Percentiles rank a stretch among this genome's conserved stretches.
Conservation (phyloP, 73 alveolate genomes). For the Symbiodinium natans region DNA sequence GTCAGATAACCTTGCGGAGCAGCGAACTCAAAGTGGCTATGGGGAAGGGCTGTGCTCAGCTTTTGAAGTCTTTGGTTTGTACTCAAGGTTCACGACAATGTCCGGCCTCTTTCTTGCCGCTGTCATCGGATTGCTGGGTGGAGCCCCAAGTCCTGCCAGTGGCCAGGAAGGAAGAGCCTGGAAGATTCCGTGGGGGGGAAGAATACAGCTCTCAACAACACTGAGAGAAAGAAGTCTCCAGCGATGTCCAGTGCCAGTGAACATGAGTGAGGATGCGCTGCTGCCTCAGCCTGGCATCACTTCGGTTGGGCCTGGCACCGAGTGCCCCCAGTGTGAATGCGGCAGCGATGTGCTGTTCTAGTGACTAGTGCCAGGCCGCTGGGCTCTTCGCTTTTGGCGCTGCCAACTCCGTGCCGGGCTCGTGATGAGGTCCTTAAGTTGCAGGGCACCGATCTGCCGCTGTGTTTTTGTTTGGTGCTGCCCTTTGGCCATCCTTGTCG, state of each 20-base stretch:
- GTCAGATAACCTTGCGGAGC: neutral
- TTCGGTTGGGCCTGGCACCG: slow-evolving; percentile 60
- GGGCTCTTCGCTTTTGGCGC: slow-evolving; percentile 65
- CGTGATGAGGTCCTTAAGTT: neutral
- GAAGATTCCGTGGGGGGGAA: no score
- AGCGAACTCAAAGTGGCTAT: neutral
- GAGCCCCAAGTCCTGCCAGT: neutral
- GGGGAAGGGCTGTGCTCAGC: neutral
- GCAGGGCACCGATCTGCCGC: no score
- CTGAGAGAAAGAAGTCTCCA: no score
- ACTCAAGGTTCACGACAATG: slow-evolving; percentile 49
- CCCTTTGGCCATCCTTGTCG: no score
- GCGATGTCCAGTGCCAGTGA: neutral
- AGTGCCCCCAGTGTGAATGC: neutral
- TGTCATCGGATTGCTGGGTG: slow-evolving; percentile 24
- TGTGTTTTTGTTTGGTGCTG: no score
- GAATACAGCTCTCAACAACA: no score
- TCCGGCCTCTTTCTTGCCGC: slow-evolving; percentile 59
- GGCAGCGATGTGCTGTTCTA: no score
- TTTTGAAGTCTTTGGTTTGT: neutral
- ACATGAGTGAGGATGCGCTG: neutral
- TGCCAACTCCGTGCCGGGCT: slow-evolving; percentile 41
- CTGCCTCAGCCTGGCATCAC: slow-evolving; percentile 26
- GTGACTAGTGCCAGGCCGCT: no score
- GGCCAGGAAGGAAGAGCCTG: neutral